Evolutionary conservation across 148 eudicot species (phyloP).

Genomic region (Selenicereus undatus): DNA sequence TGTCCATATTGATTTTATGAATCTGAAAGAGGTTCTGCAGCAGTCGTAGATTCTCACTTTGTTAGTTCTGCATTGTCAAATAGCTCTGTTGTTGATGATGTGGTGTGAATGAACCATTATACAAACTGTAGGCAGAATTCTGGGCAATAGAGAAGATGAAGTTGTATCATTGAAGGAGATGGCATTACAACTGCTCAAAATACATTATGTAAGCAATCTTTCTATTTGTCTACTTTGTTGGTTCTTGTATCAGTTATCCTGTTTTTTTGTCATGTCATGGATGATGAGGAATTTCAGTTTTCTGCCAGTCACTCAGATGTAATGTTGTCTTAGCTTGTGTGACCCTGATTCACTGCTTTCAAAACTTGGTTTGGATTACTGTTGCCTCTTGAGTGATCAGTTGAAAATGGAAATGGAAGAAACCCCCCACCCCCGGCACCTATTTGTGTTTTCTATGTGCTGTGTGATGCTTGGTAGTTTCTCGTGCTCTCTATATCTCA

Average conservation of each 20-base stretch:
- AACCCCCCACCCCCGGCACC: not conserved
- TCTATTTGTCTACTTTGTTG: constrained; percentile 14
- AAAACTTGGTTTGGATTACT: not conserved
- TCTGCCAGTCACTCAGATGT: constrained; percentile 1
- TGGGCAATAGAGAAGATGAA: not conserved
- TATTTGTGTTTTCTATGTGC: not conserved
- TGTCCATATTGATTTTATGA: constrained; percentile 30
- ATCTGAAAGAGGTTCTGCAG: constrained; percentile 19
- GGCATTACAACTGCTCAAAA: constrained; percentile 16
- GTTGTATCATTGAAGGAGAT: constrained; percentile 1
- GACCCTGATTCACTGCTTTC: constrained; percentile 7
- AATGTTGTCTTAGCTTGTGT: constrained; percentile 18
- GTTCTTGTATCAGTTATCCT: constrained; percentile 17
- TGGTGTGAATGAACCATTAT: constrained; percentile 12
- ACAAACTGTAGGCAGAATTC: not conserved
- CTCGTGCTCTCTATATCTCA: not conserved
- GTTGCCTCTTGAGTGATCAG: not conserved
- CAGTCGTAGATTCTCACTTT: constrained; percentile 10
- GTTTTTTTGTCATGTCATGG: constrained; percentile 12
- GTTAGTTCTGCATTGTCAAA: constrained; percentile 12
- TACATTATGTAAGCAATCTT: constrained; percentile 30
- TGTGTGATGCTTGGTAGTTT: not conserved
- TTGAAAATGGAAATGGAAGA: not conserved
- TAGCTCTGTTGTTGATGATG: constrained; percentile 8
- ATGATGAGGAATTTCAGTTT: constrained; percentile 1